Percentiles rank a stretch among this genome's conserved stretches.
Evolutionary conservation across 495 filamentous ascomycete genomes (phyloP).

Genomic region (Niebla homalea): DNA sequence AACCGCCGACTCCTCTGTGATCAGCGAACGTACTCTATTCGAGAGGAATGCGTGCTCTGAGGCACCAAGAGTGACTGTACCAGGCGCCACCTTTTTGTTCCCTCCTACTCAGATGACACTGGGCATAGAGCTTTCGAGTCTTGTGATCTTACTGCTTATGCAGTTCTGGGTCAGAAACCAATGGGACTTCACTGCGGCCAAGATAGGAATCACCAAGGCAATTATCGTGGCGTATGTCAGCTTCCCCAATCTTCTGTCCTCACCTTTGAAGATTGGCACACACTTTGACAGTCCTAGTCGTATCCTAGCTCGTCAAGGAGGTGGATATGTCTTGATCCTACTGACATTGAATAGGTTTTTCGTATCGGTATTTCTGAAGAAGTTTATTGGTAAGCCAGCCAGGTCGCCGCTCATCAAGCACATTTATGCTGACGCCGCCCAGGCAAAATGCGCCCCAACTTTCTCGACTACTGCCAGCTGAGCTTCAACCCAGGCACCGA

Average conservation of each 20-base stretch:
- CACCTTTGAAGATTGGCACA: neutral
- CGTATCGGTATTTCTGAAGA: conserved; percentile 10
- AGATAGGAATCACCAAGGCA: conserved; percentile 9
- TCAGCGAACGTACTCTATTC: too few relatives aligned
- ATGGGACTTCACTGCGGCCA: conserved; percentile 8
- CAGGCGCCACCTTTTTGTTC: neutral
- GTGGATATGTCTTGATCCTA: neutral
- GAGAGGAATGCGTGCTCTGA: too few relatives aligned
- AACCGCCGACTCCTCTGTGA: too few relatives aligned
- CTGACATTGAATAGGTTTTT: conserved; percentile 3
- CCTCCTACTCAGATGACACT: neutral
- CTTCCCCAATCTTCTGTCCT: neutral
- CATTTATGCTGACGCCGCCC: neutral
- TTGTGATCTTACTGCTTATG: neutral
- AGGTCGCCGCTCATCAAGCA: neutral
- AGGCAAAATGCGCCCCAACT: neutral
- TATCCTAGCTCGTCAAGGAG: neutral
- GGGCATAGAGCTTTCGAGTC: neutral
- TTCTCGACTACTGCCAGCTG: neutral
- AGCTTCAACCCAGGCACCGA: neutral
- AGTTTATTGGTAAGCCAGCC: conserved; percentile 3
- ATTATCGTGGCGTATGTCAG: conserved; percentile 10
- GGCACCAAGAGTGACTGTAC: too few relatives aligned
- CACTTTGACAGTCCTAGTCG: neutral
- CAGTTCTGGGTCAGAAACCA: conserved; percentile 10